Conservation (phyloP, 208 protist species). For the Tetramitus jugosus region DNA sequence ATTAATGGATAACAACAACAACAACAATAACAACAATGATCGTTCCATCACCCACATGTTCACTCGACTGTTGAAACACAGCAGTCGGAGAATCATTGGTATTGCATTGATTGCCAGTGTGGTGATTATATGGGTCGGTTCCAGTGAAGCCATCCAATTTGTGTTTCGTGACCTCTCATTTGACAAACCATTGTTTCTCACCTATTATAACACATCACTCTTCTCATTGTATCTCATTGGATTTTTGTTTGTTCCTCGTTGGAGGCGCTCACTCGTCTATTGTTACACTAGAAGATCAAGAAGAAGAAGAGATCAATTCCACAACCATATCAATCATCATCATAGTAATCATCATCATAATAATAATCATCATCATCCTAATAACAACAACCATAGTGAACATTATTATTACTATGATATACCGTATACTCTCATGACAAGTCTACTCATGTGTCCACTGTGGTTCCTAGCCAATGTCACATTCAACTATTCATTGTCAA, state of each 20-base stretch:
- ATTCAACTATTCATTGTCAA: conserved; percentile 6
- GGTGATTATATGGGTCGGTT: background rate
- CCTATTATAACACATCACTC: background rate
- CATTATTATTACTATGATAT: background rate
- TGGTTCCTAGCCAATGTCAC: conserved; percentile 10
- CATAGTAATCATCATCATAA: background rate
- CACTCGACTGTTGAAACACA: no score
- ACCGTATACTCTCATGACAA: background rate
- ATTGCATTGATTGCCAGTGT: background rate
- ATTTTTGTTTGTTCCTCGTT: background rate
- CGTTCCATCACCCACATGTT: no score
- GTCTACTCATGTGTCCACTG: background rate
- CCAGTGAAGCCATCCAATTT: background rate
- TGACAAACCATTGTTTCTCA: conserved; percentile 12
- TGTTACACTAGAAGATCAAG: background rate
- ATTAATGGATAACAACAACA: no score
- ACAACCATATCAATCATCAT: background rate
- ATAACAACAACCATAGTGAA: background rate
- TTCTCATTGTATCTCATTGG: conserved; percentile 11
- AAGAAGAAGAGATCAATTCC: background rate
- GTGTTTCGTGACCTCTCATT: background rate
- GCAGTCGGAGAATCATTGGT: background rate
- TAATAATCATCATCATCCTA: background rate
- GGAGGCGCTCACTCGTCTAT: background rate
- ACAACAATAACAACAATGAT: no score